Conservation (phyloP, 768 basidiomycete species). For the Leccinum olivaceopallidum region DNA sequence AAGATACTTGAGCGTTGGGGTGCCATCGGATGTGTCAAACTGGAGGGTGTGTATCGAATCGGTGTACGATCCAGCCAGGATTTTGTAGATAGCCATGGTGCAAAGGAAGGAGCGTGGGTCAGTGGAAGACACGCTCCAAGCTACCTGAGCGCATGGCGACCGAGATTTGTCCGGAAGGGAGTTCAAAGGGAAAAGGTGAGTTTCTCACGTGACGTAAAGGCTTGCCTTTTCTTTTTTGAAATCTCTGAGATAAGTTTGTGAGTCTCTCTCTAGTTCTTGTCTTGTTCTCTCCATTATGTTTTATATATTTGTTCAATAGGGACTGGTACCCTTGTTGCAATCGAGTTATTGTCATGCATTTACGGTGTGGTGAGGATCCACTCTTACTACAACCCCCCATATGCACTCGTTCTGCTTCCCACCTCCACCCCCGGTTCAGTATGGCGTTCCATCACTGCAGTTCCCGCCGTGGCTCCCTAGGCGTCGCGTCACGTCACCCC, state of each 20-base stretch:
- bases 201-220: no score
- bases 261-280: not conserved
- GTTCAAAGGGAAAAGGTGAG: no score
- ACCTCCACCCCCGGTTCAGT: conserved; percentile 5
- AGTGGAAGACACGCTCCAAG: no score
- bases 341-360: not conserved
- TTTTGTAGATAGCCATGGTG: conserved; percentile 34
- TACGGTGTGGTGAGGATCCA: not conserved
- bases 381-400: not conserved
- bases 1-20: conserved; percentile 50
- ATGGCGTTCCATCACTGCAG: not conserved
- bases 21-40: conserved; percentile 56
- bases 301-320: conserved; percentile 20
- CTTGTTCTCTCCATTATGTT: conserved; percentile 9
- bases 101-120: no score
- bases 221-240: no score
- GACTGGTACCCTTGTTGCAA: conserved; percentile 22
- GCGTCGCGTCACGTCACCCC: conserved; percentile 7
- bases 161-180: no score
- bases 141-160: no score
- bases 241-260: no score
- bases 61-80: conserved; percentile 68
- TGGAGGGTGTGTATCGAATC: conserved; percentile 59
- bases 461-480: conserved; percentile 18
- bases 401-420: conserved; percentile 12